Percentiles rank a stretch among this genome's conserved stretches.
phyloP scores from a whole-genome alignment of 1,139 yeast genomes.

The Magnusiomyces ingens region DNA sequence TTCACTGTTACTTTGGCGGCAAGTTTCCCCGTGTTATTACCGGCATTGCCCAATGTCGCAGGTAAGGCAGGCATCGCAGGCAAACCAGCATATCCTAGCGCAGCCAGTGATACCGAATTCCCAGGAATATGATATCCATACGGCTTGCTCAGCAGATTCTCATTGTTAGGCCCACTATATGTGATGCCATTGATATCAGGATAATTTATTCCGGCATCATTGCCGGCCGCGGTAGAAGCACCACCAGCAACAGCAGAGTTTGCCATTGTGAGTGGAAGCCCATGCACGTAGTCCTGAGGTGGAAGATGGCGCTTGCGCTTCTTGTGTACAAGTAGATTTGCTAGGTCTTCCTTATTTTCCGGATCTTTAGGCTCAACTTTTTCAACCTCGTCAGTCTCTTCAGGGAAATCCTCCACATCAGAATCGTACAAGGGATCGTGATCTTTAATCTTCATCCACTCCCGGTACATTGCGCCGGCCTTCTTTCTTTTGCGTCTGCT shows the following conservation, averaged over 20 bases:
- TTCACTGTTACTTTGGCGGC: constrained; percentile 1
- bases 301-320: constrained; percentile 5
- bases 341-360: constrained; percentile 5
- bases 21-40: background rate
- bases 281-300: background rate
- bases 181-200: background rate
- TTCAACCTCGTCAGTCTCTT: constrained; percentile 3
- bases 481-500: constrained; percentile 20
- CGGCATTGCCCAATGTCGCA: background rate
- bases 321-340: background rate
- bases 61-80: background rate
- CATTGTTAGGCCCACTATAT: background rate
- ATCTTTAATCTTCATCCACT: constrained; percentile 28
- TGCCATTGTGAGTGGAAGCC: background rate
- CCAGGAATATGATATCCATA: background rate
- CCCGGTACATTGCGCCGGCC: constrained; percentile 25
- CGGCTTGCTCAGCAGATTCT: background rate
- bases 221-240: background rate
- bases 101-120: background rate
- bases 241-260: background rate
- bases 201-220: background rate
- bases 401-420: constrained; percentile 24
- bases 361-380: background rate
- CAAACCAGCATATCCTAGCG: background rate
- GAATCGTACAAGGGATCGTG: constrained; percentile 32